Evolutionary conservation across 768 basidiomycete species (phyloP).

Genomic region (Auriscalpium microsporum): DNA sequence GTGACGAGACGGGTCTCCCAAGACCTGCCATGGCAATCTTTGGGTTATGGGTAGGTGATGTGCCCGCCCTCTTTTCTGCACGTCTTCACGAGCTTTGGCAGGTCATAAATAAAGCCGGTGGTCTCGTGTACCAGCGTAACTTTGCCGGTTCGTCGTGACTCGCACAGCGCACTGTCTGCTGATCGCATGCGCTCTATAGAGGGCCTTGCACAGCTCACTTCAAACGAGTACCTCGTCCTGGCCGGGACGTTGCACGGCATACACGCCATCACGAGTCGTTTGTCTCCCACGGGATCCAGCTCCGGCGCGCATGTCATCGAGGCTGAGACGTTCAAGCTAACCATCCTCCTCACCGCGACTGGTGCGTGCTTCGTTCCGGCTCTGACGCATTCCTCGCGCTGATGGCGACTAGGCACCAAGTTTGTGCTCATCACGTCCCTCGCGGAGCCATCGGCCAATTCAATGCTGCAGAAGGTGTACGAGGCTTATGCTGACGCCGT

Average conservation of each 20-base stretch:
- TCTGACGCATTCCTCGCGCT: not conserved
- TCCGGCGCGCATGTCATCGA: constrained; percentile 95
- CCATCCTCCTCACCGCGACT: constrained; percentile 81
- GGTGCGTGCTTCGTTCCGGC: constrained; percentile 38
- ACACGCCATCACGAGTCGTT: constrained; percentile 91
- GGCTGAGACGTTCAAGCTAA: constrained; percentile 92
- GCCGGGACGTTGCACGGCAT: constrained; percentile 97
- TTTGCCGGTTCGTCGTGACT: constrained; percentile 60
- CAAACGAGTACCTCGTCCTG: constrained; percentile 91
- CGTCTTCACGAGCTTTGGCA: constrained; percentile 25
- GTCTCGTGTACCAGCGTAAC: constrained; percentile 87
- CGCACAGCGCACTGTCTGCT: not conserved
- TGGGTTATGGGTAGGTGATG: constrained; percentile 65
- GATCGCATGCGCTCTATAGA: constrained; percentile 36
- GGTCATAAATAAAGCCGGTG: constrained; percentile 98
- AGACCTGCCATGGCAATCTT: constrained; percentile 56
- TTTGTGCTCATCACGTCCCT: constrained; percentile 88
- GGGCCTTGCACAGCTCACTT: constrained; percentile 82
- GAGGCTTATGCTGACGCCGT: constrained; percentile 91
- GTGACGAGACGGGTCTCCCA: not conserved
- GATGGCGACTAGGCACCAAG: constrained; percentile 65
- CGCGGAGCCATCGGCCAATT: constrained; percentile 59
- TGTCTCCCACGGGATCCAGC: constrained; percentile 75
- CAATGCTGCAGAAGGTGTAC: constrained; percentile 77
- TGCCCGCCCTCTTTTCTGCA: not conserved